Conservation (phyloP, 2,329 filamentous ascomycete genomes). For the Paecilomyces formosus region DNA sequence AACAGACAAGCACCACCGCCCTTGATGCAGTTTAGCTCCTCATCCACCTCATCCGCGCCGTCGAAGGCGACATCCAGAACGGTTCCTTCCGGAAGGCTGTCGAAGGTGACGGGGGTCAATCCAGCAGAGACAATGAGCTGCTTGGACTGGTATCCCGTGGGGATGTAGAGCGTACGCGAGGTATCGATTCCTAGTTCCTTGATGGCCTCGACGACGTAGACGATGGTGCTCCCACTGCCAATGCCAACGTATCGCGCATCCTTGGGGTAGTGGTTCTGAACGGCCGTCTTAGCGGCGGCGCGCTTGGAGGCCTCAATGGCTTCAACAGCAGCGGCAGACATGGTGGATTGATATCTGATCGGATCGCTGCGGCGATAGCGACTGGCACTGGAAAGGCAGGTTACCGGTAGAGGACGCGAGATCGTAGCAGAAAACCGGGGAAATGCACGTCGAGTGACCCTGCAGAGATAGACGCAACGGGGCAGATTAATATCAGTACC, state of each 20-base stretch:
- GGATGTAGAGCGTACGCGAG: conserved; percentile 70
- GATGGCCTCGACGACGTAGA: conserved; percentile 62
- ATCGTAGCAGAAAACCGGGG: conserved; percentile 10
- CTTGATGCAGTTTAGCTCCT: conserved; percentile 93
- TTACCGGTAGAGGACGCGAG: not conserved
- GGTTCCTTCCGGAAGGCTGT: conserved; percentile 58
- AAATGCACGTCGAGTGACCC: conserved; percentile 3
- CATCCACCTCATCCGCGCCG: conserved; percentile 93
- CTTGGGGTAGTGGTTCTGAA: conserved; percentile 53
- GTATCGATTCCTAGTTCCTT: conserved; percentile 39
- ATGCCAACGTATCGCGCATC: conserved; percentile 55
- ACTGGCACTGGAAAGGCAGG: not conserved
- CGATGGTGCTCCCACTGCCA: conserved; percentile 58
- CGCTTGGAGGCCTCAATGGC: conserved; percentile 53
- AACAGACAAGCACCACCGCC: conserved; percentile 95
- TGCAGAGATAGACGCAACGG: not conserved
- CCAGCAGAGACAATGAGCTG: conserved; percentile 76
- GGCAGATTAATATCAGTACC: not conserved
- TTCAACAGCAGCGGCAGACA: conserved; percentile 20
- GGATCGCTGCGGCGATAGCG: not conserved
- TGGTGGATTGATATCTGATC: not conserved
- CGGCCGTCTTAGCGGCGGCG: conserved; percentile 51
- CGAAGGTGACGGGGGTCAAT: conserved; percentile 68
- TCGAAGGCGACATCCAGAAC: conserved; percentile 88
- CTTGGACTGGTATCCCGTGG: conserved; percentile 85